Evolutionary conservation across 2,329 filamentous ascomycete genomes (phyloP), one percentile per base, ranked within the genome.

Genomic region (Lecanicillium sp.): DNA sequence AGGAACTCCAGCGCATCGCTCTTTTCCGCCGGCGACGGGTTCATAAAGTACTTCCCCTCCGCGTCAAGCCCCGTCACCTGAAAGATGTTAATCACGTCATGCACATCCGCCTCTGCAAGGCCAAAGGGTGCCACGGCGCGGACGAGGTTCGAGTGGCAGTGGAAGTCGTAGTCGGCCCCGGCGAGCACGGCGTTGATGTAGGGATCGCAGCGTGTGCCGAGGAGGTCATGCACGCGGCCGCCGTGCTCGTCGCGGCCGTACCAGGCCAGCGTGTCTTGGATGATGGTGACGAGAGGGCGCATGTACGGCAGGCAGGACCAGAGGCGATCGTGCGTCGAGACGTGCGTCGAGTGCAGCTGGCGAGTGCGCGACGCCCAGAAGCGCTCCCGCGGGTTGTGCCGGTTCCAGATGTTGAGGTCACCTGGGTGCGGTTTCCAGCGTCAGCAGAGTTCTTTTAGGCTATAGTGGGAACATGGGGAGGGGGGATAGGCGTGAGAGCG

Each of bases 11-110:
- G 78, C 48, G 75, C 81, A 50, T 83, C 79, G 0, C 73, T 77
- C 6, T 64, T 55, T 46, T 67, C 62, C 0, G 79, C 79, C 0
- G 79, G 79, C 49, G 73, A 78, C 0, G 79, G 74, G 49, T 74
- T 80, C 76, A 94, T 94, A 52, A 87, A 90, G 55, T 90, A 91
- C 44, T 81, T 76, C 0, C 86, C 87, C 51, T 83, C 59, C 45
- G 77, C 71, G 57, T 93, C 84, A 39, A 93, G 62, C 0, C 87
- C 87, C 0, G 88, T 93, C 6, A 90, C 86, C 63, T 94, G 88
- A 61, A 94, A 93, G 3, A 94, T 72, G 59, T 94, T 94, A 46
- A 94, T 73, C 0, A 94, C 87, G 62, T 94, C 87, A 58, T 94
- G 88, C 2, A 93, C 80, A 60, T 93, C 87, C 24, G 72, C 70